Percentiles rank a stretch among this genome's conserved stretches.
Evolutionary conservation across 805 yeast genomes (phyloP).

Genomic region (Candida qinlingensis): DNA sequence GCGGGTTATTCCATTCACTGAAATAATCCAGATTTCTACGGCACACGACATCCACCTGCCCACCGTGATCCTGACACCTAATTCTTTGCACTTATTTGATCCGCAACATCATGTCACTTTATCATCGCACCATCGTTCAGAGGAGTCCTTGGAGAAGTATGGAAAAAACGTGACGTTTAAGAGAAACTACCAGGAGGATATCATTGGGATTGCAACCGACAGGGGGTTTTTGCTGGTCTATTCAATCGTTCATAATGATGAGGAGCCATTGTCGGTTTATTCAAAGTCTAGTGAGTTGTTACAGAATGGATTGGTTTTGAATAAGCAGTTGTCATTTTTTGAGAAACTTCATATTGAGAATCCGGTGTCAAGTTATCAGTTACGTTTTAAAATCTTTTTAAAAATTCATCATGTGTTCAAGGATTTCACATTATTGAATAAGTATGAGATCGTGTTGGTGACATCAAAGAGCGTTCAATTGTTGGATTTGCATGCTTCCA

Average conservation of each 20-base stretch:
- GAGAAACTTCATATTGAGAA: constrained; percentile 15
- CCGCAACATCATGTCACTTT: constrained; percentile 29
- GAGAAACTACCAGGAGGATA: constrained; percentile 21
- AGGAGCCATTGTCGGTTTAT: constrained; percentile 21
- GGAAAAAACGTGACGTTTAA: constrained; percentile 31
- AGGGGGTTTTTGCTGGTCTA: constrained; percentile 33
- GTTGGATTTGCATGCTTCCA: constrained; percentile 11
- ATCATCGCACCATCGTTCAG: constrained; percentile 29
- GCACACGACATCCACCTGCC: neutral
- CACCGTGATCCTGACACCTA: constrained; percentile 26
- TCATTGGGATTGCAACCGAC: constrained; percentile 32
- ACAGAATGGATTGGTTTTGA: constrained; percentile 23
- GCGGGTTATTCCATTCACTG: constrained; percentile 1
- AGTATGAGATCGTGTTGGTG: constrained; percentile 13
- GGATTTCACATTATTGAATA: constrained; percentile 18
- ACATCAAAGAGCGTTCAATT: constrained; percentile 16
- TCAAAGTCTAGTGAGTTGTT: constrained; percentile 14
- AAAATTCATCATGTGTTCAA: constrained; percentile 22
- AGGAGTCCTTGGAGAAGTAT: constrained; percentile 31
- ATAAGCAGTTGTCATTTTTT: constrained; percentile 14
- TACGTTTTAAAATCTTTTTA: constrained; percentile 24
- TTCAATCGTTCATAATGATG: constrained; percentile 20
- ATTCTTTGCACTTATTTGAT: constrained; percentile 28
- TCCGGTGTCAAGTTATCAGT: constrained; percentile 19
- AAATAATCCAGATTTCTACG: constrained; percentile 1